Evolutionary conservation across 108 stramenopile genomes (phyloP).

Genomic region (Pseudonitzschia multiseries): DNA sequence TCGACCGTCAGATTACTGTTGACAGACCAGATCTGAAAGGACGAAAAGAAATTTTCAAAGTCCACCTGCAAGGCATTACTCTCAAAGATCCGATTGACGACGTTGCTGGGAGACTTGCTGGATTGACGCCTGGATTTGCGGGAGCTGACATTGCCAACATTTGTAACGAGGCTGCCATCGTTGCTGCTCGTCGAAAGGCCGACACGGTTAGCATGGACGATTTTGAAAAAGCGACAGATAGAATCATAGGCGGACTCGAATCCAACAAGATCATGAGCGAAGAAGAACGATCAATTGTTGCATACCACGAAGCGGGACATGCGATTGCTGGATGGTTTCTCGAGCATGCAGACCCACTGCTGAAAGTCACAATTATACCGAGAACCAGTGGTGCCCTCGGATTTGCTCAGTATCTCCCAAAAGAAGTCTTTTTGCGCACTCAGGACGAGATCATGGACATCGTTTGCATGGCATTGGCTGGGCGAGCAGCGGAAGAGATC

Average conservation of each 20-base stretch:
- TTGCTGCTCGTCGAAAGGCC: constrained; percentile 65
- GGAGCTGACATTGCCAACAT: constrained; percentile 92
- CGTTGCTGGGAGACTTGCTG: constrained; percentile 58
- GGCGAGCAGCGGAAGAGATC: constrained; percentile 95
- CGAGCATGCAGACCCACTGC: constrained; percentile 75
- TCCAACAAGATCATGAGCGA: constrained; percentile 68
- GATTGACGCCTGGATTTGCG: constrained; percentile 88
- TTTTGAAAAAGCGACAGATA: constrained; percentile 92
- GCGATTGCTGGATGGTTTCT: constrained; percentile 81
- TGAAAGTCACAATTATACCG: constrained; percentile 93
- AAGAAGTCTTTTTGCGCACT: constrained; percentile 86
- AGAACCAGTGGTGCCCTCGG: constrained; percentile 86
- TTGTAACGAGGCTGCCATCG: constrained; percentile 92
- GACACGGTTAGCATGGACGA: constrained; percentile 67
- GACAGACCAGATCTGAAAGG: constrained; percentile 86
- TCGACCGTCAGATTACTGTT: constrained; percentile 90
- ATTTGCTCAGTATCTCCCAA: constrained; percentile 90
- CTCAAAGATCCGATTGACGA: constrained; percentile 64
- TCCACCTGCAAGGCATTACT: constrained; percentile 79
- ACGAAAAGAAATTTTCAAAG: constrained; percentile 78
- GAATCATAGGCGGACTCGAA: constrained; percentile 90
- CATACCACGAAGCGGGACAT: constrained; percentile 92
- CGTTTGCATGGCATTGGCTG: constrained; percentile 93
- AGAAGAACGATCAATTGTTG: constrained; percentile 66
- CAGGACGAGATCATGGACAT: constrained; percentile 66